A percentile compares a stretch with the other conserved stretches of the same genome.
These are phyloP conservation scores for Quercus aquifolioides DNA, from an alignment of 306 rosid species.

Conservation along the genomic window DNA sequence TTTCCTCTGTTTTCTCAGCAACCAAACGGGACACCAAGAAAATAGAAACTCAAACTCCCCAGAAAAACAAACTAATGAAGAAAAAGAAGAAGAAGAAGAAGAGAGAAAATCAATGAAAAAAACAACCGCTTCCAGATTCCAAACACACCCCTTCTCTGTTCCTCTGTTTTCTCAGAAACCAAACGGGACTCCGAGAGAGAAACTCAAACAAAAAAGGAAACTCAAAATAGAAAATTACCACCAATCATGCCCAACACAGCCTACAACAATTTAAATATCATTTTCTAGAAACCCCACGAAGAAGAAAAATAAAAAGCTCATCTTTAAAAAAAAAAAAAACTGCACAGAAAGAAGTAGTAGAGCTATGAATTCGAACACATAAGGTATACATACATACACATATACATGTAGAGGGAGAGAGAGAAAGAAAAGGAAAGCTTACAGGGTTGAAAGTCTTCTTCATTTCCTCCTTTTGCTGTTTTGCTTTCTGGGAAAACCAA, in stretches of 20 bases:
- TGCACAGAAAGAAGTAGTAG: background rate
- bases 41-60: constrained; percentile 1
- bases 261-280: background rate
- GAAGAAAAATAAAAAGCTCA: background rate
- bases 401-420: background rate
- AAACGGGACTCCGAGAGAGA: background rate
- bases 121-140: background rate
- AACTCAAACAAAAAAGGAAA: background rate
- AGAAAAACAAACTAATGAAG: background rate
- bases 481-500: constrained; percentile 5
- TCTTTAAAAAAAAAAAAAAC: too few species aligned
- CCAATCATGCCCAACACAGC: background rate
- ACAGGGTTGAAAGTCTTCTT: constrained; percentile 40
- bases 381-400: background rate
- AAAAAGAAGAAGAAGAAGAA: background rate
- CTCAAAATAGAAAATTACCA: background rate
- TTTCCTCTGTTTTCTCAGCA: background rate
- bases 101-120: background rate
- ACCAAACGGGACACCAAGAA: background rate
- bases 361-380: background rate
- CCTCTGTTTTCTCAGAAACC: background rate
- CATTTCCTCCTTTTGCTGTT: constrained; percentile 12
- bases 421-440: constrained; percentile 11
- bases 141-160: background rate
- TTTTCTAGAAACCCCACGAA: background rate